phyloP scores from a whole-genome alignment of 441 rosid species.

The Codiaeum variegatum region DNA sequence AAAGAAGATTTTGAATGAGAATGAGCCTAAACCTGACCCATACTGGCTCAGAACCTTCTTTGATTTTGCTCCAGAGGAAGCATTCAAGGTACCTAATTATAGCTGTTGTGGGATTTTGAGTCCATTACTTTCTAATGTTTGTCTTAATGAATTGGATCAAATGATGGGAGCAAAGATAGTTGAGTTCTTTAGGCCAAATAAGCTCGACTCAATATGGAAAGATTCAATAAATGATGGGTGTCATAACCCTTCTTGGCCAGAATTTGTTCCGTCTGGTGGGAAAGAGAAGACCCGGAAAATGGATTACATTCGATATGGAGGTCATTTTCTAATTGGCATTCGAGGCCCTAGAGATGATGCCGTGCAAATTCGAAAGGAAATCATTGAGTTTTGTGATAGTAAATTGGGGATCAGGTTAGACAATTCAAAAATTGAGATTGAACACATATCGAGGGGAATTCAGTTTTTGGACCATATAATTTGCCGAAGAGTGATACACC shows the following conservation, averaged over 20 bases:
- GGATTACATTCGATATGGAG: slow-evolving; percentile 87
- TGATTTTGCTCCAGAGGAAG: slow-evolving; percentile 85
- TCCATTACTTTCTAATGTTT: slow-evolving; percentile 84
- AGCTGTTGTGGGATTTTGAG: slow-evolving; percentile 85
- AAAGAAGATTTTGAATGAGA: slow-evolving; percentile 71
- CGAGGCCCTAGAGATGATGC: slow-evolving; percentile 94
- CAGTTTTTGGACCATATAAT: slow-evolving; percentile 92
- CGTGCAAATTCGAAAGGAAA: slow-evolving; percentile 54
- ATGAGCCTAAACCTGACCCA: slow-evolving; percentile 95
- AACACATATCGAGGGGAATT: slow-evolving; percentile 82
- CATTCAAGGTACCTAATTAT: slow-evolving; percentile 73
- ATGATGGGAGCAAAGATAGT: slow-evolving; percentile 70
- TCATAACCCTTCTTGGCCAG: slow-evolving; percentile 97
- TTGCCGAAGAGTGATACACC: slow-evolving; percentile 72
- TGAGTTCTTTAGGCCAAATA: slow-evolving; percentile 70
- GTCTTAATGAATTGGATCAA: slow-evolving; percentile 78
- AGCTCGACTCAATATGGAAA: slow-evolving; percentile 87
- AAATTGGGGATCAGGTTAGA: slow-evolving; percentile 61
- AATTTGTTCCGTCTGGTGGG: slow-evolving; percentile 94
- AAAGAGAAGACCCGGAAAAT: slow-evolving; percentile 84
- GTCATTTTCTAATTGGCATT: slow-evolving; percentile 86
- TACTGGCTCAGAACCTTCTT: slow-evolving; percentile 91
- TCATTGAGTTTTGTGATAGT: slow-evolving; percentile 69
- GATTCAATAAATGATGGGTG: slow-evolving; percentile 77
- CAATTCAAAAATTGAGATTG: slow-evolving; percentile 75